phyloP scores from a whole-genome alignment of 176 grass and related monocot species.

The Ensete ventricosum region DNA sequence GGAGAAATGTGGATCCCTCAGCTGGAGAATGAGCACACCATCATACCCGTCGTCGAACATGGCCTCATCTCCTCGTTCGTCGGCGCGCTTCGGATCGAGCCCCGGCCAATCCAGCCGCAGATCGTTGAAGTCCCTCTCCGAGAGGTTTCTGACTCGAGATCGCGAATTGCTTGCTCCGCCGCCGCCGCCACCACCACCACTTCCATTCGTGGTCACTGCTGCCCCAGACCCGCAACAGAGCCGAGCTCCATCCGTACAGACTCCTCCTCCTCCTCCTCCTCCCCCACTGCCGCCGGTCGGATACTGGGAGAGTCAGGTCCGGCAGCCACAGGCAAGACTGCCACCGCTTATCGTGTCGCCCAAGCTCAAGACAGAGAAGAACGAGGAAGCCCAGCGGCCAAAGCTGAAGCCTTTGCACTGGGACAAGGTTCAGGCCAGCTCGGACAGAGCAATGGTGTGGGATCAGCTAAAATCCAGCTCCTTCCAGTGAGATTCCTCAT shows the following conservation, averaged over 20 bases:
- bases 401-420: constrained; percentile 72
- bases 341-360: not conserved
- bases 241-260: constrained; percentile 18
- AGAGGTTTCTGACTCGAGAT: not conserved
- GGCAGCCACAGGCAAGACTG: constrained; percentile 27
- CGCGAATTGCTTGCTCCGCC: not conserved
- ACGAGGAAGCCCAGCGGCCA: constrained; percentile 14
- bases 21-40: constrained; percentile 11
- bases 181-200: not conserved
- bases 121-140: not conserved
- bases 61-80: constrained; percentile 1
- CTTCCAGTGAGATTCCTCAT: constrained; percentile 39
- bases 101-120: constrained; percentile 3
- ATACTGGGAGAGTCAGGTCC: constrained; percentile 39
- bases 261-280: constrained; percentile 2
- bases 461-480: constrained; percentile 69
- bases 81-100: constrained; percentile 1
- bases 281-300: constrained; percentile 31
- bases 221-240: constrained; percentile 1
- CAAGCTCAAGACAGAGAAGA: constrained; percentile 20
- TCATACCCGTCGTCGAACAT: constrained; percentile 3
- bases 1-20: constrained; percentile 10
- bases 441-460: constrained; percentile 58
- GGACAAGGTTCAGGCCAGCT: constrained; percentile 69
- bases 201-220: no score